Percentiles rank a stretch among this genome's conserved stretches.
Evolutionary conservation across 805 yeast genomes (phyloP).

Genomic region (Saccharomycodes ludwigii): DNA sequence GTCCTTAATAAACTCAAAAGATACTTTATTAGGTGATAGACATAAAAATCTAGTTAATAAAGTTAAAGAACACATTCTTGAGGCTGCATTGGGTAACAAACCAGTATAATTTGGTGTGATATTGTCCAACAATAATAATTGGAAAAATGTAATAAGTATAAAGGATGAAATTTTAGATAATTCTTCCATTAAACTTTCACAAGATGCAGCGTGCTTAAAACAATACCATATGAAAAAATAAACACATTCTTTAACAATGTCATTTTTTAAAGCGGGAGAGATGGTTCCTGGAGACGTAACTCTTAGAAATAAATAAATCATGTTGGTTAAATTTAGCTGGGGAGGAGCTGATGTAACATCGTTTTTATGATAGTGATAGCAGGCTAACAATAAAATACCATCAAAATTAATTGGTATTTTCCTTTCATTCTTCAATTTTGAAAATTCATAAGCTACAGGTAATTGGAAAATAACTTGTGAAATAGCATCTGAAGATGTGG

Average conservation of each 20-base stretch:
- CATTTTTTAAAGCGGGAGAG: conserved; percentile 10
- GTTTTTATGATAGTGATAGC: conserved; percentile 3
- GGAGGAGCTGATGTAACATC: conserved; percentile 4
- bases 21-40: conserved; percentile 38
- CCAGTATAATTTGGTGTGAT: too few species aligned
- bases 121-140: conserved; percentile 27
- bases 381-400: conserved; percentile 23
- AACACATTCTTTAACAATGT: conserved; percentile 18
- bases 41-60: conserved; percentile 53
- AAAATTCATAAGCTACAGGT: conserved; percentile 24
- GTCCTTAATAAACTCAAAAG: conserved; percentile 52
- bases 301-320: conserved; percentile 31
- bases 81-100: conserved; percentile 26
- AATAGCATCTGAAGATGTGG: conserved; percentile 22
- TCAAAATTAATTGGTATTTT: conserved; percentile 20
- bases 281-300: conserved; percentile 28
- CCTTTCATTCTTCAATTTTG: conserved; percentile 18
- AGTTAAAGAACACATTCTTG: conserved; percentile 38
- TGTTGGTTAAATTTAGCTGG: conserved; percentile 8
- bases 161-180: conserved; percentile 20
- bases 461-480: conserved; percentile 26
- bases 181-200: conserved; percentile 7
- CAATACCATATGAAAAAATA: conserved; percentile 28
- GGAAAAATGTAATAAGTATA: conserved; percentile 28
- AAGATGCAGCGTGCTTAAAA: conserved; percentile 13